Evolutionary conservation across 176 grass and related monocot genomes (phyloP), one percentile per base, ranked within the genome.

Genomic region (Pharus latifolius): DNA sequence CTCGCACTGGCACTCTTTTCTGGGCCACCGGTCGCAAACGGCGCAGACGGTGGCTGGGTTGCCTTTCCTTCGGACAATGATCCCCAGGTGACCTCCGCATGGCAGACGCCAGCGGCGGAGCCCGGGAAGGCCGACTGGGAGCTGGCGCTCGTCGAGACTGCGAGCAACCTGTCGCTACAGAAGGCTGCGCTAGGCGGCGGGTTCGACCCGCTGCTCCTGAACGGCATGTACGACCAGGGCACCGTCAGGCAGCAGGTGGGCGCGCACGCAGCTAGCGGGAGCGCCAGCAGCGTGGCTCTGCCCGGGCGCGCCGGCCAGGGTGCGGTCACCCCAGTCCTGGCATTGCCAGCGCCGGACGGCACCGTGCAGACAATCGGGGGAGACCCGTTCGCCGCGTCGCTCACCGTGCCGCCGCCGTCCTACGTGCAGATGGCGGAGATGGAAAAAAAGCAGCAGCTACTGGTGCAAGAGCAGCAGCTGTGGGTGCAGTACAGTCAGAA

Each of bases 401-500:
- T 92, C 40, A 74, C 47, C 0, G 64, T 90, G 23, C 83, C 89
- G 20, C 89, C 89, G 47, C 93, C 89, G 15, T 60, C 86, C 20
- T 97, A 90, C 38, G 89, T 97, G 74, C 89, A 90, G 73, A 92
- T 97, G 83, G 67, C 93, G 9, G 89, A 92, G 26, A 83, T 90
- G 80, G 83, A 87, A 60, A 73, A 83, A 70, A 92, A 92, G 62
- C 93, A 92, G 60, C 70, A 97, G 59, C 60, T 92, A 26, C 30
- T 97, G 70, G 37, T 73, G 49, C 80, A 88, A 80, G 89, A 97
- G 61, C 93, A 92, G 70, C 64, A 73, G 34, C 72, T 97, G 74
- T 97, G 93, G 93, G 73, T 72, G 51, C 86, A 83, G 65, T 90
- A 87, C 71, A 14, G 82, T 19, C 88, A 67, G 28, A 65, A 81